Percentiles rank a stretch among this genome's conserved stretches.
Conservation (phyloP, 768 basidiomycete species). For the Tylopilus vinaceipallidus region DNA sequence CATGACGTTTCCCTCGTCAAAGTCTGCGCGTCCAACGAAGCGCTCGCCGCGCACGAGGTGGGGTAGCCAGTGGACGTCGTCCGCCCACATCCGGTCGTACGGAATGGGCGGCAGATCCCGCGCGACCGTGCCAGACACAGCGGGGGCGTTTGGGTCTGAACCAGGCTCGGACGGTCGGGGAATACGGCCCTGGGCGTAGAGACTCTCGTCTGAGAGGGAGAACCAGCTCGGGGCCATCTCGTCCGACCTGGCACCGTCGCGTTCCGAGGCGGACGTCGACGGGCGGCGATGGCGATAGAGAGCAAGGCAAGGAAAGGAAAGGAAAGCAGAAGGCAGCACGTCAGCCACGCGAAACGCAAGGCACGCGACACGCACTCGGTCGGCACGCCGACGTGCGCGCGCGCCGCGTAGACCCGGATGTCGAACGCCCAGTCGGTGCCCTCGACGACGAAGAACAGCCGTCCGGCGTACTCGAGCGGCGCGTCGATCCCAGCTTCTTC, state of each 20-base stretch:
- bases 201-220: conserved; percentile 29
- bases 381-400: conserved; percentile 55
- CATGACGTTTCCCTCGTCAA: conserved; percentile 80
- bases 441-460: conserved; percentile 59
- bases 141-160: too few species aligned
- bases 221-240: conserved; percentile 92
- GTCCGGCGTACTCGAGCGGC: conserved; percentile 59
- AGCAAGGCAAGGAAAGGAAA: neutral
- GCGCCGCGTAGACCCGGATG: conserved; percentile 70
- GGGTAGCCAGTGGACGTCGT: conserved; percentile 70
- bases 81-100: conserved; percentile 56
- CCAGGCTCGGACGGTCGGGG: neutral
- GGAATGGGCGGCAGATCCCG: conserved; percentile 47
- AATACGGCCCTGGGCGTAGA: conserved; percentile 9
- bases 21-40: conserved; percentile 53
- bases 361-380: conserved; percentile 68
- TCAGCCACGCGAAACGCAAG: neutral
- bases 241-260: conserved; percentile 57
- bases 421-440: conserved; percentile 60
- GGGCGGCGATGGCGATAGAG: too few species aligned
- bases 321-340: too few species aligned
- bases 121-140: neutral
- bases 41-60: conserved; percentile 42
- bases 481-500: conserved; percentile 82
- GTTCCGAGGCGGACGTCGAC: neutral